These are phyloP conservation scores for Echium plantagineum DNA, from an alignment of 257 asterid genomes.

Conservation along the genomic window DNA sequence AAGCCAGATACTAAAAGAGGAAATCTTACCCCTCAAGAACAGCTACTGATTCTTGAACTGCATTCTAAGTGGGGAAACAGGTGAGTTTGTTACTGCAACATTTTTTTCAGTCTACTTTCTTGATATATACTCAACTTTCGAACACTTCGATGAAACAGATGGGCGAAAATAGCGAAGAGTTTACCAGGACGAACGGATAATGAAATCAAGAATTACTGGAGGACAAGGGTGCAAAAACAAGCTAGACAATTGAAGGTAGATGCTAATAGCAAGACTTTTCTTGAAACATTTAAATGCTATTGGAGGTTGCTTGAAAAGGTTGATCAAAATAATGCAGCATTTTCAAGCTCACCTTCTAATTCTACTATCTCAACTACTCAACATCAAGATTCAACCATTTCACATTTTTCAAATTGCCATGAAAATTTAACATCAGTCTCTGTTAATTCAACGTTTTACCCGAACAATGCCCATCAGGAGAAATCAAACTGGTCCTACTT, in stretches of 20 bases:
- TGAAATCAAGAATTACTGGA: slow-evolving; percentile 84
- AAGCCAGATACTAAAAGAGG: slow-evolving; percentile 82
- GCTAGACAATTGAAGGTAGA: slow-evolving; percentile 68
- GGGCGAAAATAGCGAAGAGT: slow-evolving; percentile 78
- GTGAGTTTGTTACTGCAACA: slow-evolving; percentile 9
- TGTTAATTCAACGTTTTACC: too few relatives aligned
- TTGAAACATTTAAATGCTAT: slow-evolving; percentile 44
- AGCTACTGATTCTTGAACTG: slow-evolving; percentile 69
- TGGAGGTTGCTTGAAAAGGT: slow-evolving; percentile 61
- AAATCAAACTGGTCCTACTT: neutral
- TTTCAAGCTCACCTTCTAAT: slow-evolving; percentile 12
- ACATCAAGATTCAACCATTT: slow-evolving; percentile 15
- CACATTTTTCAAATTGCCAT: slow-evolving; percentile 16
- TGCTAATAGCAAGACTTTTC: slow-evolving; percentile 61
- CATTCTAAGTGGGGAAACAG: slow-evolving; percentile 86
- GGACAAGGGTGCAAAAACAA: slow-evolving; percentile 84
- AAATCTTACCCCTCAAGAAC: slow-evolving; percentile 66
- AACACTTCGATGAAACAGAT: slow-evolving; percentile 22
- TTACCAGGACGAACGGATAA: slow-evolving; percentile 82
- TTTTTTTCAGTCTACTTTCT: neutral
- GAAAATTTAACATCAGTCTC: too few relatives aligned
- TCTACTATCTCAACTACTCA: slow-evolving; percentile 20
- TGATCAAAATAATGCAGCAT: slow-evolving; percentile 30
- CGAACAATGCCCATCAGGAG: too few relatives aligned
- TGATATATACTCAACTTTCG: neutral